These are phyloP conservation scores for Phyllosticta capitalensis DNA, from an alignment of 2,329 filamentous ascomycete species.

Conservation along the genomic window DNA sequence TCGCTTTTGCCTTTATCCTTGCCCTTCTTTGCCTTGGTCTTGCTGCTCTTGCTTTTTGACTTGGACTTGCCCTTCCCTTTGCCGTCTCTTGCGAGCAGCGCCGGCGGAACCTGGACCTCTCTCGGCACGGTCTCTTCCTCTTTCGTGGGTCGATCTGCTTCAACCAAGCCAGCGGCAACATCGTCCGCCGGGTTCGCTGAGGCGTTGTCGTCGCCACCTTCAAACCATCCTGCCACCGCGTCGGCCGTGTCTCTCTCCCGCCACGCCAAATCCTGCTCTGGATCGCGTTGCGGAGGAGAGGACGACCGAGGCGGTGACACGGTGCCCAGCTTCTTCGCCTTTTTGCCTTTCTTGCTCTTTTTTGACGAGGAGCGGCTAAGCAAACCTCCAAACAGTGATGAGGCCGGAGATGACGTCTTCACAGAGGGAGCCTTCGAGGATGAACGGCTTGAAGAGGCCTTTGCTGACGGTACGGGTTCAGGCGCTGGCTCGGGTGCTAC, in stretches of 20 bases:
- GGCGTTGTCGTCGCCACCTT: background rate
- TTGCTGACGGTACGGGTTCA: background rate
- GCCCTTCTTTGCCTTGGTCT: background rate
- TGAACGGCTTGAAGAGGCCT: background rate
- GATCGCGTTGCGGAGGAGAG: background rate
- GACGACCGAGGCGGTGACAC: background rate
- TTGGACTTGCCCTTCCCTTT: background rate
- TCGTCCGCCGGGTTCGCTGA: background rate
- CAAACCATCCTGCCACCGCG: background rate
- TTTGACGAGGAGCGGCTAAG: background rate
- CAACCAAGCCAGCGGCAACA: background rate
- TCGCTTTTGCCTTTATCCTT: background rate
- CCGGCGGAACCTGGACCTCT: background rate
- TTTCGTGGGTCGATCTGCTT: background rate
- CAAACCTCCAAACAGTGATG: background rate
- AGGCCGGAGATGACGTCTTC: background rate
- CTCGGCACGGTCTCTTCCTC: background rate
- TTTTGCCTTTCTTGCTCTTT: constrained; percentile 1
- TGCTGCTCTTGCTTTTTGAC: background rate
- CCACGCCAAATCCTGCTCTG: background rate
- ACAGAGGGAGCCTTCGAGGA: background rate
- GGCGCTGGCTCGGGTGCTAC: too few species aligned
- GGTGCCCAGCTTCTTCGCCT: constrained; percentile 2
- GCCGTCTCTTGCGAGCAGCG: background rate
- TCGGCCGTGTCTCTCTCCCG: background rate